Conservation (phyloP, 1,284 basidiomycete species). For the Papiliotrema laurentii region DNA sequence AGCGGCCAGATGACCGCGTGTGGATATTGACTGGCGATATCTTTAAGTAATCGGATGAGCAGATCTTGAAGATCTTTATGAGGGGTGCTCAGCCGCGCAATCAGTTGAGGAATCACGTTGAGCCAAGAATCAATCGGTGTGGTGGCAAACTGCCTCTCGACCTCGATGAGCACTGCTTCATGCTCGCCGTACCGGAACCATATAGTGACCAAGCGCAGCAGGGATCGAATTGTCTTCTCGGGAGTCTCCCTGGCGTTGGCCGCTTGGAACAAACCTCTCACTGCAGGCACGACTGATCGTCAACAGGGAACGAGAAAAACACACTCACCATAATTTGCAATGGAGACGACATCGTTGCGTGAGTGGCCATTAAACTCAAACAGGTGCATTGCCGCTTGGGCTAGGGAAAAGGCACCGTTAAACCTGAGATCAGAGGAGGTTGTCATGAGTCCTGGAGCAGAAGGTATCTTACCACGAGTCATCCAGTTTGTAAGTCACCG, state of each 20-base stretch:
- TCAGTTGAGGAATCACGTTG: conserved; percentile 41
- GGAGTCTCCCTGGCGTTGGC: conserved; percentile 28
- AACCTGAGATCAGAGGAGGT: conserved; percentile 18
- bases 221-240: conserved; percentile 60
- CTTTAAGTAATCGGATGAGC: conserved; percentile 32
- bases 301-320: background rate
- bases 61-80: conserved; percentile 32
- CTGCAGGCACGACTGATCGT: conserved; percentile 32
- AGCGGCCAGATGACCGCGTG: conserved; percentile 45
- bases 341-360: conserved; percentile 16
- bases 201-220: conserved; percentile 81
- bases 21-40: conserved; percentile 35
- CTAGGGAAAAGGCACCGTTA: conserved; percentile 25
- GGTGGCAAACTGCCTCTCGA: conserved; percentile 25
- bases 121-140: conserved; percentile 35
- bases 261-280: conserved; percentile 38
- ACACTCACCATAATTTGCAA: conserved; percentile 31
- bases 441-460: background rate
- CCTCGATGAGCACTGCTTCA: conserved; percentile 62
- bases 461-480: conserved; percentile 24
- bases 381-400: conserved; percentile 30
- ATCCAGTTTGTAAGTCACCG: conserved; percentile 30
- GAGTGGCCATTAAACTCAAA: conserved; percentile 27
- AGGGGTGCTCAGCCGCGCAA: conserved; percentile 38
- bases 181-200: conserved; percentile 99